phyloP scores from a whole-genome alignment of 768 basidiomycete genomes.

The Boletus rubropictus region DNA sequence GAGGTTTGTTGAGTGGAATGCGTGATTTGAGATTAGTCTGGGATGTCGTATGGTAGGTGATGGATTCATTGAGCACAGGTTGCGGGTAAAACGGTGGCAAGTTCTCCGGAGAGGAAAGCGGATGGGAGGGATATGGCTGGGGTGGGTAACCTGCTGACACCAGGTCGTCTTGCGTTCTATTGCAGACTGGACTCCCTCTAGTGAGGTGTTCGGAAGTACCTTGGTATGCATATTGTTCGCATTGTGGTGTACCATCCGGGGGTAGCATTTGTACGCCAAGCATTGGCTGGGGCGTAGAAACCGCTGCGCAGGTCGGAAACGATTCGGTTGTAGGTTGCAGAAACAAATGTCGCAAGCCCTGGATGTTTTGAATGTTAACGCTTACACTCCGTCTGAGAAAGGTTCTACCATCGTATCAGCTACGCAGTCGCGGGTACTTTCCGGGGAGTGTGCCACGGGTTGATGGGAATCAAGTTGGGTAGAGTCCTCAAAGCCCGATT shows the following conservation, averaged over 20 bases:
- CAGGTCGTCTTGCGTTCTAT: neutral
- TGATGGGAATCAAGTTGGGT: neutral
- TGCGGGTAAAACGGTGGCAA: neutral
- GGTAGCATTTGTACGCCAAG: neutral
- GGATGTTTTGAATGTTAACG: constrained; percentile 9
- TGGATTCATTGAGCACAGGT: neutral
- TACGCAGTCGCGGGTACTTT: neutral
- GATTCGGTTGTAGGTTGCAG: neutral
- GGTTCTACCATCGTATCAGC: constrained; percentile 10
- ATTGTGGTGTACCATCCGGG: neutral
- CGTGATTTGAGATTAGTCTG: neutral
- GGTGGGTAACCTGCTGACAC: neutral
- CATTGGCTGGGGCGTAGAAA: neutral
- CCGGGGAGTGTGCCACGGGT: neutral
- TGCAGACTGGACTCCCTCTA: neutral
- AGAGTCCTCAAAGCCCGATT: neutral
- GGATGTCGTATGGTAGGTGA: neutral
- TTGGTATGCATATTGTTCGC: neutral
- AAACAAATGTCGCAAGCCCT: neutral
- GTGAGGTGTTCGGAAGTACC: neutral
- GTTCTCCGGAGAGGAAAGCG: neutral
- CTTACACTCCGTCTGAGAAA: constrained; percentile 1
- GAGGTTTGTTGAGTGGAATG: constrained; percentile 32
- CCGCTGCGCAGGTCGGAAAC: neutral
- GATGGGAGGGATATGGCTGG: neutral